Evolutionary conservation across 139 green algal species (phyloP).

Genomic region (Chlamydomonas urium): DNA sequence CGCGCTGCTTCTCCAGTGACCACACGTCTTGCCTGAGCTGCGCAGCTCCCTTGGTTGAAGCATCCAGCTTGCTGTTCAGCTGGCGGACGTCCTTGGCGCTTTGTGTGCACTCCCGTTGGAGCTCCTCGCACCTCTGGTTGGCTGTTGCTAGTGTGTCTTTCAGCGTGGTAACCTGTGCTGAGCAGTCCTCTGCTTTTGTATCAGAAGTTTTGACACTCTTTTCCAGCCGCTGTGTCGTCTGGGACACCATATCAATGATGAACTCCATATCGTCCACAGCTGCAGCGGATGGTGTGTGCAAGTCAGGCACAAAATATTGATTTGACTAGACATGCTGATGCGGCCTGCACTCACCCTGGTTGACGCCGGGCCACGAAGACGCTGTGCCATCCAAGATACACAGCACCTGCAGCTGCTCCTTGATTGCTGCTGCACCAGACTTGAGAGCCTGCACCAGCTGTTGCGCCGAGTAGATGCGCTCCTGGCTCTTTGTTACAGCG

Average conservation of each 20-base stretch:
- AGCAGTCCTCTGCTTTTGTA: background rate
- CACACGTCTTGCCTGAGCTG: slow-evolving; percentile 33
- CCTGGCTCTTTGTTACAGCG: background rate
- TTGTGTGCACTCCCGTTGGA: slow-evolving; percentile 14
- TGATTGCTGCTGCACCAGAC: slow-evolving; percentile 20
- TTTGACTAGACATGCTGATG: no score
- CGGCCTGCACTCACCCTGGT: no score
- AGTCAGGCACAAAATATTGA: no score
- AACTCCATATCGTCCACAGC: slow-evolving; percentile 38
- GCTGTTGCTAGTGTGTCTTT: slow-evolving; percentile 19
- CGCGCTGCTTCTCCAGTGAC: slow-evolving; percentile 35
- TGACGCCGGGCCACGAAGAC: slow-evolving; percentile 33
- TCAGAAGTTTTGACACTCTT: background rate
- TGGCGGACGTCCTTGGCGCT: slow-evolving; percentile 10
- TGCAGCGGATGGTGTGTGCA: no score
- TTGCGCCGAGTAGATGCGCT: slow-evolving; percentile 34
- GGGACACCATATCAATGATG: slow-evolving; percentile 25
- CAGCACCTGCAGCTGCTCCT: slow-evolving; percentile 42
- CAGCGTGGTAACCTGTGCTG: slow-evolving; percentile 9
- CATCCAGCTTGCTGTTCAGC: slow-evolving; percentile 15
- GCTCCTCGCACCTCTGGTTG: slow-evolving; percentile 9
- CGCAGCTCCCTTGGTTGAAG: slow-evolving; percentile 8
- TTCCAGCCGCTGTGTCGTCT: slow-evolving; percentile 23
- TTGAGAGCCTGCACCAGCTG: slow-evolving; percentile 33
- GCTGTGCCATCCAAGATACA: slow-evolving; percentile 40